These are phyloP conservation scores for Neocucurbitaria cava DNA, from an alignment of 2,329 filamentous ascomycete genomes.

Conservation along the genomic window DNA sequence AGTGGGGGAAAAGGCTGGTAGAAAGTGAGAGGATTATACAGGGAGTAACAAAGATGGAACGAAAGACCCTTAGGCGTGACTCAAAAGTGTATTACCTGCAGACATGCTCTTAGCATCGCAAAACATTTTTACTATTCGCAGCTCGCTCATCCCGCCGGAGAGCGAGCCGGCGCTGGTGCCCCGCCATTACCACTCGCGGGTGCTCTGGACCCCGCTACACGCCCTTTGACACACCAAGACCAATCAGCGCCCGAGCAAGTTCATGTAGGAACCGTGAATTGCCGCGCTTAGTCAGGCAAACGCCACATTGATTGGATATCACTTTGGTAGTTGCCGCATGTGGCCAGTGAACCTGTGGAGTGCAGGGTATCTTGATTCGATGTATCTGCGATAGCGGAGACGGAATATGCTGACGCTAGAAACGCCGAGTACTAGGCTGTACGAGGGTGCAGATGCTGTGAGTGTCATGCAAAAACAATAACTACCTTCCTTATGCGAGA, in stretches of 20 bases:
- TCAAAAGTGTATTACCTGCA: slow-evolving; percentile 32
- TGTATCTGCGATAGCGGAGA: slow-evolving; percentile 15
- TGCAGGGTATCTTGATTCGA: slow-evolving; percentile 4
- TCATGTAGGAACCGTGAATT: slow-evolving; percentile 27
- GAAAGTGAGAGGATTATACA: slow-evolving; percentile 2
- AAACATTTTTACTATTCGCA: slow-evolving; percentile 31
- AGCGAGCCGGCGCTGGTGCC: slow-evolving; percentile 19
- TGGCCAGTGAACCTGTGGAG: slow-evolving; percentile 9
- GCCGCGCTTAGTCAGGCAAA: slow-evolving; percentile 26
- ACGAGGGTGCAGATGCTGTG: slow-evolving; percentile 19
- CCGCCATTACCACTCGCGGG: slow-evolving; percentile 11
- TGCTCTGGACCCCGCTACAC: slow-evolving; percentile 24
- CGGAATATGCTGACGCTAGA: slow-evolving; percentile 6
- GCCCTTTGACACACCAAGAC: slow-evolving; percentile 32
- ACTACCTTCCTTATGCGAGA: slow-evolving; percentile 16
- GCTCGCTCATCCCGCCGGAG: slow-evolving; percentile 27
- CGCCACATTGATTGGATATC: slow-evolving; percentile 8
- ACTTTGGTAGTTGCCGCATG: slow-evolving; percentile 6
- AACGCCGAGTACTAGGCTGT: slow-evolving; percentile 24
- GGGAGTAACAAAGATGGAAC: slow-evolving; percentile 11
- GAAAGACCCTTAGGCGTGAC: slow-evolving; percentile 24
- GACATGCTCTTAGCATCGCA: slow-evolving; percentile 29
- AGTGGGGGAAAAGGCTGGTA: background rate
- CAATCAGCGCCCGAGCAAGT: slow-evolving; percentile 20
- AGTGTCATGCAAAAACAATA: slow-evolving; percentile 21